These are phyloP conservation scores for Ceratobasidium sp. DNA, from an alignment of 1,284 basidiomycete species.

Conservation along the genomic window DNA sequence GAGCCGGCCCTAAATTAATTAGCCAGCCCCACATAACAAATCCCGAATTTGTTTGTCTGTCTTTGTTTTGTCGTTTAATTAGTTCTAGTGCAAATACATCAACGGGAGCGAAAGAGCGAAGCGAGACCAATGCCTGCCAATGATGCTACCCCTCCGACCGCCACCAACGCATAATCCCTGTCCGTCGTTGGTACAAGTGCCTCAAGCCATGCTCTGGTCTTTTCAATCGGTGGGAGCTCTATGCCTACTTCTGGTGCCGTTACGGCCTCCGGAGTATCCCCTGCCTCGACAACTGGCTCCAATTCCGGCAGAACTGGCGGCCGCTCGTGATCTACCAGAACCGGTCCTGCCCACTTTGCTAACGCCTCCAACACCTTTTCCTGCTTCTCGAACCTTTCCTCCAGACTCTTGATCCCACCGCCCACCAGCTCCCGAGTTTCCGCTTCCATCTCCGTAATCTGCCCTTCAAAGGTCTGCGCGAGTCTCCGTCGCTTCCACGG, in stretches of 20 bases:
- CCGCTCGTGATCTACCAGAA: conserved; percentile 12
- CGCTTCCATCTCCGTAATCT: conserved; percentile 75
- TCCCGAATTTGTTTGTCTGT: background rate
- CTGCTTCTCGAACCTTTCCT: conserved; percentile 62
- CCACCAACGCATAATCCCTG: conserved; percentile 24
- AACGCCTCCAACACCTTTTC: conserved; percentile 49
- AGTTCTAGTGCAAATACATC: background rate
- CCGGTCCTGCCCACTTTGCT: conserved; percentile 12
- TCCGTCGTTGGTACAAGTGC: conserved; percentile 3
- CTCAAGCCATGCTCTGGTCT: conserved; percentile 1
- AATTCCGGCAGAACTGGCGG: background rate
- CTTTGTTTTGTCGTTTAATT: background rate
- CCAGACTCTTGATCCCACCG: conserved; percentile 59
- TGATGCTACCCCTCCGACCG: conserved; percentile 1
- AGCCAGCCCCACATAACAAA: background rate
- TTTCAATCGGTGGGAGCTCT: background rate
- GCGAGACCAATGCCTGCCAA: conserved; percentile 3
- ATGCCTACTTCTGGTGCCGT: background rate
- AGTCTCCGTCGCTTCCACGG: conserved; percentile 89
- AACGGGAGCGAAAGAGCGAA: conserved; percentile 1
- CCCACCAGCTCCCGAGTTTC: conserved; percentile 61
- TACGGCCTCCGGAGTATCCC: background rate
- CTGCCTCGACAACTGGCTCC: background rate
- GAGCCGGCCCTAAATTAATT: conserved; percentile 24
- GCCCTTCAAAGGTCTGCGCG: conserved; percentile 85